Conservation (phyloP, 2,329 filamentous ascomycete species). For the Arachnopeziza araneosa region DNA sequence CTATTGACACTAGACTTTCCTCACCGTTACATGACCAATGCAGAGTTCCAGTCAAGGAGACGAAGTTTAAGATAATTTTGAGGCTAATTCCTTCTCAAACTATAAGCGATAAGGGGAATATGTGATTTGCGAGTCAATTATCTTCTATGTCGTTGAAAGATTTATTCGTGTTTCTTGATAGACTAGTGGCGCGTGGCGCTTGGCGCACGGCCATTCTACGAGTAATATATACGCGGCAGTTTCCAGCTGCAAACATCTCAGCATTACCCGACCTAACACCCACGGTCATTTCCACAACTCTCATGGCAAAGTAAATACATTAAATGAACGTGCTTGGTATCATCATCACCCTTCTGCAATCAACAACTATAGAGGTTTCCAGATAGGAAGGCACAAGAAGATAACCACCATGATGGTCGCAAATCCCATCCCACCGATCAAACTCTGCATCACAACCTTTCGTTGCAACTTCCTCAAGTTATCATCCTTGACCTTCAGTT, state of each 20-base stretch:
- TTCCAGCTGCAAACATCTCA: neutral
- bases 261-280: neutral
- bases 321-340: neutral
- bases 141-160: conserved; percentile 9
- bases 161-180: no score
- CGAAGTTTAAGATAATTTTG: no score
- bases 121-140: no score
- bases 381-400: conserved; percentile 41
- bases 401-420: conserved; percentile 67
- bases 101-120: no score
- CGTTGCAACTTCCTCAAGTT: conserved; percentile 39
- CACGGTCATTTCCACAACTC: neutral
- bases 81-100: no score
- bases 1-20: no score
- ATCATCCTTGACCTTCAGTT: conserved; percentile 40
- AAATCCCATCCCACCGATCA: conserved; percentile 66
- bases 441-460: conserved; percentile 45
- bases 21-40: no score
- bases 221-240: neutral
- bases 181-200: neutral
- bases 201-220: neutral
- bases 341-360: neutral
- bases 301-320: neutral
- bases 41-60: no score
- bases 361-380: conserved; percentile 25